Conservation (phyloP, 306 rosid species). For the Ochetophila trinervis region DNA sequence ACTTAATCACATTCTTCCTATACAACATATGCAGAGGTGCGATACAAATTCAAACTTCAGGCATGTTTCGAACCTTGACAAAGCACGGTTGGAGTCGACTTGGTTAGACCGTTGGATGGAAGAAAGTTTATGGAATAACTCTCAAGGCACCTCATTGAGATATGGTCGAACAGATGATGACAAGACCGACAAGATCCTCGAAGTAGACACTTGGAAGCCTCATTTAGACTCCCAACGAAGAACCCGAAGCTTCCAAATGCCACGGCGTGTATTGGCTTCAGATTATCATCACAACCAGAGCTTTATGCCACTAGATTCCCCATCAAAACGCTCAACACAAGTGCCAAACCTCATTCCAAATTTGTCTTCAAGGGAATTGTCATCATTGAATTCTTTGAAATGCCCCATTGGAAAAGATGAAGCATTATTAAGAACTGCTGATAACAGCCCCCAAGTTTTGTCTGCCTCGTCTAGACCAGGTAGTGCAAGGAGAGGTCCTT, state of each 20-base stretch:
- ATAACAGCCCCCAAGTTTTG: conserved; percentile 62
- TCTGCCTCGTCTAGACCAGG: conserved; percentile 65
- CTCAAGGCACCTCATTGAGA: conserved; percentile 35
- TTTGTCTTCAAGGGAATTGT: conserved; percentile 37
- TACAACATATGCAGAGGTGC: conserved; percentile 55
- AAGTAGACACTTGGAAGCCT: conserved; percentile 97
- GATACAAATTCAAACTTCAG: conserved; percentile 71
- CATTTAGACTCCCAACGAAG: conserved; percentile 48
- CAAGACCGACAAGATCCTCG: conserved; percentile 85
- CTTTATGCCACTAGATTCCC: conserved; percentile 43
- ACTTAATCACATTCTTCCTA: conserved; percentile 15
- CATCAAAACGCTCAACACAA: conserved; percentile 45
- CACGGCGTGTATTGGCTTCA: conserved; percentile 39
- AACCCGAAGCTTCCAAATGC: conserved; percentile 34
- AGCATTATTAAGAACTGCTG: conserved; percentile 40
- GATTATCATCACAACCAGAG: conserved; percentile 29
- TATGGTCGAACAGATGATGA: conserved; percentile 42
- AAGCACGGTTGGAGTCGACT: conserved; percentile 40
- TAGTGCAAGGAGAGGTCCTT: conserved; percentile 52
- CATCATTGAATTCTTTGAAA: conserved; percentile 34
- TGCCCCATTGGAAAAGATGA: conserved; percentile 49
- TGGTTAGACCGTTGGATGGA: conserved; percentile 95
- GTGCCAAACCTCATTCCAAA: conserved; percentile 30
- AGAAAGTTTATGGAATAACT: conserved; percentile 51
- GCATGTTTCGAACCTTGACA: conserved; percentile 38